Evolutionary conservation across 306 rosid species (phyloP), one percentile per base, ranked within the genome.

Genomic region (Rubus parviflorus): DNA sequence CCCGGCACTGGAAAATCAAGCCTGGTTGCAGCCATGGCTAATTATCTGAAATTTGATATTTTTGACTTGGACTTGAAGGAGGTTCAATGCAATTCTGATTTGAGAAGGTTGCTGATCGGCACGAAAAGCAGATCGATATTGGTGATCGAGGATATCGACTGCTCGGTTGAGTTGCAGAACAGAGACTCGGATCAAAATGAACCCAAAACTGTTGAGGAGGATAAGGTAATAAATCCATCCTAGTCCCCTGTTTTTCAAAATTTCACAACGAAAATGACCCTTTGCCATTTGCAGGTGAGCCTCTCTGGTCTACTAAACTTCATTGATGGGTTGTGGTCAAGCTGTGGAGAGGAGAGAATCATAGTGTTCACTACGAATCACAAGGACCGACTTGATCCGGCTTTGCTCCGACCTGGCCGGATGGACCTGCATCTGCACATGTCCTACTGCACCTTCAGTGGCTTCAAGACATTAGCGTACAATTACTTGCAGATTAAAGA

Each of bases 281-380:
- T 63, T 6, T 37, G 7, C 68, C 46, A 14, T 7, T 71, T n/a
- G 2, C 77, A 91, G 93, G 60, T 89, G 40, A 86, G 82, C 6
- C 84, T 85, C n/a, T 90, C 88, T 4, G 90, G 82, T 17, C 49
- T 87, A n/a, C 54, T 87, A 70, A 89, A 89, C 86, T 83, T 89
- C 86, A 83, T 83, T 41, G 93, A 84, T 67, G 90, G 91, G 23
- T 75, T 91, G 75, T 91, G 93, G 93, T 85, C 90, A 5, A 87
- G 86, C 81, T 84, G 96, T 58, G 89, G 93, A 67, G 90, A 87
- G 19, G 86, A 85, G 69, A 49, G 85, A 67, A 84, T 87, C 56
- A 53, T 91, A 0, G 83, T 85, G 70, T 85, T 80, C 30, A 87
- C 93, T 2, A 87, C 89, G 1, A 86, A 90, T 23, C 74, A 75